Conservation (phyloP, 2,329 filamentous ascomycete species). For the Rhinocladiella similis region DNA sequence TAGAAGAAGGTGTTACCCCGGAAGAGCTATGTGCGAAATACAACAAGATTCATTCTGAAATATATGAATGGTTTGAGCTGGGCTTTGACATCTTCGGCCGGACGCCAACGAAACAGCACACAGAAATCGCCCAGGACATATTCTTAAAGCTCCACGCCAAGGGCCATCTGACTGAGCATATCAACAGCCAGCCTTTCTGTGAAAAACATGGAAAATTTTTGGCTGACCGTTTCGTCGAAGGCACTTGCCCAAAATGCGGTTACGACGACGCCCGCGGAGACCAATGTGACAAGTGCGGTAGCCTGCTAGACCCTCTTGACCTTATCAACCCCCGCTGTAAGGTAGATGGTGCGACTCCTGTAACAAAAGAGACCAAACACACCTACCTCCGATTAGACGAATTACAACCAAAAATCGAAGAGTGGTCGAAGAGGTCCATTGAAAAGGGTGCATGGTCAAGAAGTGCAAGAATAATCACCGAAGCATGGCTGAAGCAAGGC, state of each 20-base stretch:
- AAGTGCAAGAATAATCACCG: conserved; percentile 46
- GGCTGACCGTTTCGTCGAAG: conserved; percentile 69
- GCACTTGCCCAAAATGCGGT: conserved; percentile 51
- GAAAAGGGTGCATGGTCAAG: conserved; percentile 61
- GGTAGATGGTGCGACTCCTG: conserved; percentile 78
- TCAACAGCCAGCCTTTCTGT: conserved; percentile 88
- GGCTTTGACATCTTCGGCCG: conserved; percentile 93
- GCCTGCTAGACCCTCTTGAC: conserved; percentile 70
- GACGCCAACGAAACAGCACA: conserved; percentile 86
- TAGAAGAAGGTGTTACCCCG: conserved; percentile 81
- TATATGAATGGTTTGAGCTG: conserved; percentile 97
- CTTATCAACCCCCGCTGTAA: conserved; percentile 88
- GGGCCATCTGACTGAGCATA: conserved; percentile 81
- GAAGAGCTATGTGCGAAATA: conserved; percentile 89
- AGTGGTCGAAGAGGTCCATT: conserved; percentile 74
- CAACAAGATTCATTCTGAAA: conserved; percentile 81
- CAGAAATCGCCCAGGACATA: conserved; percentile 87
- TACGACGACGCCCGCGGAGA: conserved; percentile 72
- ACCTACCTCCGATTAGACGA: conserved; percentile 85
- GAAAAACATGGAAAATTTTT: conserved; percentile 68
- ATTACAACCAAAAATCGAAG: conserved; percentile 72
- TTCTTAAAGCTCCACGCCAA: conserved; percentile 87
- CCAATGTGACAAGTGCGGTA: conserved; percentile 74
- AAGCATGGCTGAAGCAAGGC: conserved; percentile 65
- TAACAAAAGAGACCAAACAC: conserved; percentile 81